A percentile compares a stretch with the other conserved stretches of the same genome.
Evolutionary conservation across 371 early-diverging fungal genomes (phyloP).

Genomic region (Mycotypha africana): DNA sequence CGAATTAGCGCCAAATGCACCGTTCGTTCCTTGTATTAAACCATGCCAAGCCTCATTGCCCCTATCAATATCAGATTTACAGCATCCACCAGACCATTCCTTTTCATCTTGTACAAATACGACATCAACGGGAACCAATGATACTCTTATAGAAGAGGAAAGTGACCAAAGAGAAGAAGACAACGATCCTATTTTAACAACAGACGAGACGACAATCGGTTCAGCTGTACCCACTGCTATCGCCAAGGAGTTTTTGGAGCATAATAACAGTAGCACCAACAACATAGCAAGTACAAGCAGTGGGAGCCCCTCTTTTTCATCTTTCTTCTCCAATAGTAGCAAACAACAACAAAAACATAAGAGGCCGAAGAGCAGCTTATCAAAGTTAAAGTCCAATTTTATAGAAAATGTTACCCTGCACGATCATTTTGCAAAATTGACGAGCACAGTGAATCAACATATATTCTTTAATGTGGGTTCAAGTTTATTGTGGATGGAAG

Average conservation of each 20-base stretch:
- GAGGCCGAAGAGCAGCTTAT: slow-evolving; percentile 46
- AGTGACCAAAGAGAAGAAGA: too few relatives aligned
- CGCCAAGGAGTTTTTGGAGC: neutral
- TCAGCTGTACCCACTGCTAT: neutral
- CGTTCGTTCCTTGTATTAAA: too few relatives aligned
- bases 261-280: slow-evolving; percentile 11
- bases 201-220: neutral
- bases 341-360: slow-evolving; percentile 11
- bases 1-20: too few relatives aligned
- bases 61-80: too few relatives aligned
- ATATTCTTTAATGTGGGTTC: slow-evolving; percentile 54
- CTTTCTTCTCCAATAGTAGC: neutral
- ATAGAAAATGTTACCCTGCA: slow-evolving; percentile 66
- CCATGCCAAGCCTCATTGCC: too few relatives aligned
- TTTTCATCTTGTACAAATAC: too few relatives aligned
- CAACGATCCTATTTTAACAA: too few relatives aligned
- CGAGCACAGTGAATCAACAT: slow-evolving; percentile 40
- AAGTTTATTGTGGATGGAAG: slow-evolving; percentile 65
- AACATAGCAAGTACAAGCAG: neutral
- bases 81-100: neutral
- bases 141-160: too few relatives aligned
- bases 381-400: slow-evolving; percentile 57
- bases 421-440: slow-evolving; percentile 20
- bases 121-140: too few relatives aligned
- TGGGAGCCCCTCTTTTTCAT: neutral